Evolutionary conservation across 495 filamentous ascomycete genomes (phyloP), one percentile per base, ranked within the genome.

Genomic region (Neohortaea acidophila): DNA sequence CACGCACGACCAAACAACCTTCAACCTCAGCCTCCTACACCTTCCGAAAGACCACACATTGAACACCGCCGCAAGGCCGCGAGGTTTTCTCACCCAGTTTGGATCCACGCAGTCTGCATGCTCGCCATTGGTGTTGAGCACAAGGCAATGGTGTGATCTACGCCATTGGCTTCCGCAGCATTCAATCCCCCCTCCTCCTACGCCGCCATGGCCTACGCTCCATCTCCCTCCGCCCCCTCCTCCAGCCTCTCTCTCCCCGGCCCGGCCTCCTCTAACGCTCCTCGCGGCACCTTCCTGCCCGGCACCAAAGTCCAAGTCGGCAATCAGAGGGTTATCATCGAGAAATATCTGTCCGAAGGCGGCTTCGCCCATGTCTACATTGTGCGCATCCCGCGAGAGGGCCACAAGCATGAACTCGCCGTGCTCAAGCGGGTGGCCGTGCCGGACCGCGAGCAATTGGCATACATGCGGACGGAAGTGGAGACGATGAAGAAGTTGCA

Each of bases 401-500:
- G 84, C 59, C 73, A 89, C 58, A 81, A 81, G 44, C 76, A 80
- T 37, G 83, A 94, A 51, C 70, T 72, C 43, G 87, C 84, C 1
- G 85, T 97, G 6, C 64, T 97, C 50, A 97, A 97, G 66, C 70
- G 89, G 51, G 89, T 97, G 30, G 89, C 91, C n/a, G 89, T 96
- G 22, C 83, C 91, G 27, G 89, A 97, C 56, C 93, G 89, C 66
- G 77, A 89, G 50, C 72, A 84, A 36, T 68, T 97, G 56, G 81
- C 84, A 21, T 85, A 77, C 58, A 94, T 96, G 89, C 79, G 91
- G 54, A 96, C 79, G 41, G 89, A 97, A 67, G 89, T 96, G 38
- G 89, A 97, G 62, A 97, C 89, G 14, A 97, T 97, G 89, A 97
- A 97, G 73, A 83, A 86, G 53, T 65, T 97, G 43, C 92, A 91